Base-by-base conservation (phyloP, 768 basidiomycete genomes). In the Candolleomyces efflorescens region DNA sequence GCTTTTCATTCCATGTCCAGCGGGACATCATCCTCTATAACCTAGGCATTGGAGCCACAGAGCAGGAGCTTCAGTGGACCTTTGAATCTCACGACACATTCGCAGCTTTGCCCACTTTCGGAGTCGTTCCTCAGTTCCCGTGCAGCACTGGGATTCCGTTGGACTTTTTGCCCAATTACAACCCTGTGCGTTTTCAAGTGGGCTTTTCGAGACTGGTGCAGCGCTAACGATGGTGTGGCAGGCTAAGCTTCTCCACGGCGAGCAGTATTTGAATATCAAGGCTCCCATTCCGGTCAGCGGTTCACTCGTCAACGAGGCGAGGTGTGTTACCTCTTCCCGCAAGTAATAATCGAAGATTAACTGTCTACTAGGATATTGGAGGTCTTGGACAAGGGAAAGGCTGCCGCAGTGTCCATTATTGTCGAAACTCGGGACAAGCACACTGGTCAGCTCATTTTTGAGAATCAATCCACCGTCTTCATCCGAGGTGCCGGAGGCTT, bases 221-320 rank as follows among this genome's bases (percentile, higher is more conserved):
- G 37, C 41, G 1, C 36, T 53, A 7, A 23, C 17, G 17, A 32
- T 49, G 32, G 22, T 20, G 7, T 17, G 20, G 41, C 32, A 94
- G 92, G 92, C 94, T 48, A 98, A 93, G 73, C 78, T 99, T n/a
- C 82, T 99, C 17, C 97, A 99, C 68, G 97, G 97, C 46, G 97
- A 99, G 68, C 97, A 98, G 66, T 98, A 92, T 71, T 75, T 99
- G 63, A 81, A 84, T 59, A 92, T 99, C 70, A 88, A 90, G 65
- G 85, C 76, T 1, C 86, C 90, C 0, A 90, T 98, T 59, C 95
- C 96, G 0, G 92, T 92, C 0, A 85, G 80, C 59, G 96, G 85
- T 0, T 83, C 87, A 20, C 76, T 98, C 20, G 78, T 92, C 27
- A 95, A 80, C 67, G 78, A 89, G 62, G 81, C 85, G 5, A 81